phyloP scores from a whole-genome alignment of 192 early-diverging fungal genomes.

The Rhizophlyctis rosea region DNA sequence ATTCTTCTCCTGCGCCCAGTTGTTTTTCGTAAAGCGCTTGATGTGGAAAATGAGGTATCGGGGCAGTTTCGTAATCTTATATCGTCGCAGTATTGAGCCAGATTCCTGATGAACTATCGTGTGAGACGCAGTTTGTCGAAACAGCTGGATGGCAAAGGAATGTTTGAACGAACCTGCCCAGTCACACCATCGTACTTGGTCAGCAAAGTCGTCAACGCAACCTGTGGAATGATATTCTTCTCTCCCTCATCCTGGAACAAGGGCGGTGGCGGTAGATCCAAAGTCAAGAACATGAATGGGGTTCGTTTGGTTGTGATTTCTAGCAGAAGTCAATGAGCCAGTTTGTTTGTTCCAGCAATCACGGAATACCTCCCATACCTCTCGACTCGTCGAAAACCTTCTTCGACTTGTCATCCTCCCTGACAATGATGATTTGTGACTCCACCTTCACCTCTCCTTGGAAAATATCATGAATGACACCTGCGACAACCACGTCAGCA shows the following conservation, averaged over 20 bases:
- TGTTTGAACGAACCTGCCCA: conserved; percentile 43
- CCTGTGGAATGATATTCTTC: conserved; percentile 89
- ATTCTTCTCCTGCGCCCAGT: conserved; percentile 85
- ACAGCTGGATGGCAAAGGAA: background rate
- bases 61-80: conserved; percentile 73
- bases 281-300: conserved; percentile 82
- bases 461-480: conserved; percentile 75
- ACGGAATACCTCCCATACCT: too few species aligned
- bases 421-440: conserved; percentile 54
- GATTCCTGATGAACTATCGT: background rate
- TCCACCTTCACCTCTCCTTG: conserved; percentile 82
- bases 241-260: conserved; percentile 84
- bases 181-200: conserved; percentile 81
- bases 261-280: conserved; percentile 89
- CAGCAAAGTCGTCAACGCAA: conserved; percentile 76
- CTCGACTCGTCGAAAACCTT: conserved; percentile 27
- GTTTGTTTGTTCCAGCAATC: too few species aligned
- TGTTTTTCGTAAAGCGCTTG: conserved; percentile 85
- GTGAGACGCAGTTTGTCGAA: background rate
- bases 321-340: conserved; percentile 27
- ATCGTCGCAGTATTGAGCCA: conserved; percentile 56
- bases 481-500: conserved; percentile 10
- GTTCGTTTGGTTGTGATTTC: conserved; percentile 50
- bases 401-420: conserved; percentile 16
- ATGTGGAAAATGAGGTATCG: conserved; percentile 87